These are phyloP conservation scores for Leptographium radiaticola DNA, from an alignment of 2,329 filamentous ascomycete species.

Conservation along the genomic window DNA sequence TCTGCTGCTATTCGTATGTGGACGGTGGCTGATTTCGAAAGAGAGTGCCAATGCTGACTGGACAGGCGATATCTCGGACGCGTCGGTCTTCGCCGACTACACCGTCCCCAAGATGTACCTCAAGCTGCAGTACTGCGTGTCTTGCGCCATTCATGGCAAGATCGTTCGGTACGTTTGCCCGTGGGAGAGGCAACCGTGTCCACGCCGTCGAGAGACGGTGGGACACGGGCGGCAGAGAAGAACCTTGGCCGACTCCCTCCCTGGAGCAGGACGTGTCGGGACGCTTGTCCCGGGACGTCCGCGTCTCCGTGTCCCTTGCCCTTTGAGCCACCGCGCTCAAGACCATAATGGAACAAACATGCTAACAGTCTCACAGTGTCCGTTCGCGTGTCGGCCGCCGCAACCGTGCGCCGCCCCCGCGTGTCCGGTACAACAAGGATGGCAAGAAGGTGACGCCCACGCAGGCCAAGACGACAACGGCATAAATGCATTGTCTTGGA, in stretches of 20 bases:
- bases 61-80: constrained; percentile 98
- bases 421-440: constrained; percentile 99
- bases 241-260: constrained; percentile 17
- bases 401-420: constrained; percentile 95
- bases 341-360: constrained; percentile 6
- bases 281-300: neutral
- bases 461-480: constrained; percentile 52
- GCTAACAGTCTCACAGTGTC: constrained; percentile 56
- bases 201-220: constrained; percentile 15
- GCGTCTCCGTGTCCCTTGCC: constrained; percentile 3
- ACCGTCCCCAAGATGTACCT: constrained; percentile 99
- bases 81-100: constrained; percentile 98
- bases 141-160: constrained; percentile 99
- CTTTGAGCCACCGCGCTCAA: neutral
- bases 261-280: neutral
- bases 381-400: constrained; percentile 92
- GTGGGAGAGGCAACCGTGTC: constrained; percentile 42
- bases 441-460: constrained; percentile 98
- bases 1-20: constrained; percentile 90
- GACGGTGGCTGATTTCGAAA: too few species aligned
- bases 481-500: neutral
- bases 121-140: constrained; percentile 99
- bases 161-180: constrained; percentile 91
- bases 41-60: neutral
- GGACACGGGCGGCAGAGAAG: constrained; percentile 32